Evolutionary conservation across 129 eudicot genomes (phyloP).

Genomic region (Lonicera japonica): DNA sequence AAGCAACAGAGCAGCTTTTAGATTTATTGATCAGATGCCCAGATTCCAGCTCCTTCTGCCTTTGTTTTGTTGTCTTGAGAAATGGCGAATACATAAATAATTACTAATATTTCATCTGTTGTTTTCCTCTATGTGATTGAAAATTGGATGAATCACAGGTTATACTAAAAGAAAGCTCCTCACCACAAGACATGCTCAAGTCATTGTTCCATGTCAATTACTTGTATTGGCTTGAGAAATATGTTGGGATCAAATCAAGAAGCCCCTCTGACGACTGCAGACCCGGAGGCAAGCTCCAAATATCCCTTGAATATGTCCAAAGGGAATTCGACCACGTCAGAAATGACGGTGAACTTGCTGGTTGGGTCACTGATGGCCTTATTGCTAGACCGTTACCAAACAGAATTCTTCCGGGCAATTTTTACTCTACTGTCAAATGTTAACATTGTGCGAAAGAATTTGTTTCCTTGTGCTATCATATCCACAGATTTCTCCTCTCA

Average conservation of each 20-base stretch:
- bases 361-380: conserved; percentile 86
- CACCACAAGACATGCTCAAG: conserved; percentile 87
- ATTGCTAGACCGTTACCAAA: conserved; percentile 84
- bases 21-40: too few relatives aligned
- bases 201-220: conserved; percentile 80
- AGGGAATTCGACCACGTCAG: conserved; percentile 78
- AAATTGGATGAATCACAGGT: conserved; percentile 45
- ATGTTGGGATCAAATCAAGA: conserved; percentile 63
- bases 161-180: conserved; percentile 64
- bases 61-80: too few relatives aligned
- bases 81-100: too few relatives aligned
- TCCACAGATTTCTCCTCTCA: background rate
- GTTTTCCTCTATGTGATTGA: background rate
- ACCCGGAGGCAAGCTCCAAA: conserved; percentile 70
- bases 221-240: conserved; percentile 82
- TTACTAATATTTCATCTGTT: too few relatives aligned
- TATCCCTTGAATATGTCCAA: conserved; percentile 76
- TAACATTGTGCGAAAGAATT: background rate
- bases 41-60: too few relatives aligned
- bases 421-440: conserved; percentile 17
- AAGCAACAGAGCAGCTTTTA: too few relatives aligned
- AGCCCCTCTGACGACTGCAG: conserved; percentile 57
- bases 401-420: conserved; percentile 49
- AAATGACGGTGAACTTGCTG: conserved; percentile 68
- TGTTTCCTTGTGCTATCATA: background rate